phyloP scores from a whole-genome alignment of 2,329 filamentous ascomycete species.

The Cladophialophora immunda region DNA sequence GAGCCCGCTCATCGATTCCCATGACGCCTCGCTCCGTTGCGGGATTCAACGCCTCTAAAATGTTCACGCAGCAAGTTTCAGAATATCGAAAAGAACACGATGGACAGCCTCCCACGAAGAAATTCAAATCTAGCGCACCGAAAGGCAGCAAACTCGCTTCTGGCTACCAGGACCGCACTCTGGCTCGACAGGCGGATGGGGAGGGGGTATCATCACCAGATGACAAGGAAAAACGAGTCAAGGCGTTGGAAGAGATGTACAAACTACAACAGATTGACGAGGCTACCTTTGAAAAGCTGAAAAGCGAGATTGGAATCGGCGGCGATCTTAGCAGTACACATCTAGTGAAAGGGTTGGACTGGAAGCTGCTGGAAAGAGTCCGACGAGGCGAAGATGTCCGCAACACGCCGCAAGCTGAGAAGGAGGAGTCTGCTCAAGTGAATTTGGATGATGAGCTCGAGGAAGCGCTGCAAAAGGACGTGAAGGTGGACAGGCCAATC shows the following conservation, averaged over 20 bases:
- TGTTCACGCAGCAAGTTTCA: slow-evolving; percentile 85
- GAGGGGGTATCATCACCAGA: slow-evolving; percentile 60
- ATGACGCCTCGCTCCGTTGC: slow-evolving; percentile 81
- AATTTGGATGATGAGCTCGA: slow-evolving; percentile 71
- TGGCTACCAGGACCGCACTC: slow-evolving; percentile 86
- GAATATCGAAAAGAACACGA: slow-evolving; percentile 68
- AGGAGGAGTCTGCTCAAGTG: slow-evolving; percentile 39
- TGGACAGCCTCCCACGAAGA: slow-evolving; percentile 70
- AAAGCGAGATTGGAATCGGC: slow-evolving; percentile 77
- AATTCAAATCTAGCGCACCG: slow-evolving; percentile 77
- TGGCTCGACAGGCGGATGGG: slow-evolving; percentile 64
- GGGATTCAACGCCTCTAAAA: slow-evolving; percentile 64
- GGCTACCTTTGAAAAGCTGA: slow-evolving; percentile 76
- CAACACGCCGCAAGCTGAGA: slow-evolving; percentile 44
- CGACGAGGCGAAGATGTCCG: slow-evolving; percentile 65
- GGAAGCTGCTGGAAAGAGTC: slow-evolving; percentile 67
- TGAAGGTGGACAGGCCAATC: slow-evolving; percentile 35
- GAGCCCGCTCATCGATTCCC: slow-evolving; percentile 80
- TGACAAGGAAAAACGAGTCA: slow-evolving; percentile 71
- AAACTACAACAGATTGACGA: slow-evolving; percentile 86
- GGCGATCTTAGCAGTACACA: slow-evolving; percentile 83
- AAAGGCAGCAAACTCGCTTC: slow-evolving; percentile 81
- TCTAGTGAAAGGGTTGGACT: slow-evolving; percentile 90
- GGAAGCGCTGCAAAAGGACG: slow-evolving; percentile 49
- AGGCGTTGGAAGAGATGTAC: slow-evolving; percentile 80